These are phyloP conservation scores for Taphrina deformans DNA, from an alignment of 1,139 yeast species.

Conservation along the genomic window DNA sequence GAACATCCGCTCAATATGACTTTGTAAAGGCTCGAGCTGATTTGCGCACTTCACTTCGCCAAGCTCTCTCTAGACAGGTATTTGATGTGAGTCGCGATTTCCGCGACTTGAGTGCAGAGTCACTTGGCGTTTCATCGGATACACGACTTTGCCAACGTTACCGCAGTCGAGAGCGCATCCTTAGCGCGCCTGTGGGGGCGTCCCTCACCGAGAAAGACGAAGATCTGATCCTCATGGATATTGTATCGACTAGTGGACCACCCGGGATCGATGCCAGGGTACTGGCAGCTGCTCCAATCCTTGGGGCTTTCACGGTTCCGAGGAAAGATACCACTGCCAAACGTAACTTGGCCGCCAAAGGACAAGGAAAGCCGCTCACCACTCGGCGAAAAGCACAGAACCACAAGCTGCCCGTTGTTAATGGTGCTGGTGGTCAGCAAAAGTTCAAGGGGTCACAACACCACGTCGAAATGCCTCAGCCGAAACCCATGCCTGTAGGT, in stretches of 20 bases:
- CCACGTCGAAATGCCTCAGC: too few relatives aligned
- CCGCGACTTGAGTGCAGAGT: conserved; percentile 1
- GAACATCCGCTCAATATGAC: conserved; percentile 15
- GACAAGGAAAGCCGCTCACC: neutral
- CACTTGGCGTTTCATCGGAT: neutral
- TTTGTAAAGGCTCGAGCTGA: conserved; percentile 17
- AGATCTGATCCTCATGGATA: conserved; percentile 16
- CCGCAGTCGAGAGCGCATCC: neutral
- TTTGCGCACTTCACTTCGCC: neutral
- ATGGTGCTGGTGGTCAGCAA: neutral
- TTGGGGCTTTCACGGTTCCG: neutral
- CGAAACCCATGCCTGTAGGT: too few relatives aligned
- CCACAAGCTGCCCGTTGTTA: neutral
- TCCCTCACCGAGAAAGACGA: conserved; percentile 19
- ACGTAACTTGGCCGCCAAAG: neutral
- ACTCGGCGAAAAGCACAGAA: neutral
- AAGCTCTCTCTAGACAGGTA: conserved; percentile 4
- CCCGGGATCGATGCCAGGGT: neutral
- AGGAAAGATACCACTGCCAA: neutral
- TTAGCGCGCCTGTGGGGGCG: conserved; percentile 7
- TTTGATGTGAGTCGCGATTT: conserved; percentile 12
- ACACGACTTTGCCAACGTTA: neutral
- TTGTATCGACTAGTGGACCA: neutral
- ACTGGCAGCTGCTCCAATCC: conserved; percentile 14
- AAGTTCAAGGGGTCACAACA: neutral